Conservation (phyloP, 331 rosid species). For the Quercus lobata region DNA sequence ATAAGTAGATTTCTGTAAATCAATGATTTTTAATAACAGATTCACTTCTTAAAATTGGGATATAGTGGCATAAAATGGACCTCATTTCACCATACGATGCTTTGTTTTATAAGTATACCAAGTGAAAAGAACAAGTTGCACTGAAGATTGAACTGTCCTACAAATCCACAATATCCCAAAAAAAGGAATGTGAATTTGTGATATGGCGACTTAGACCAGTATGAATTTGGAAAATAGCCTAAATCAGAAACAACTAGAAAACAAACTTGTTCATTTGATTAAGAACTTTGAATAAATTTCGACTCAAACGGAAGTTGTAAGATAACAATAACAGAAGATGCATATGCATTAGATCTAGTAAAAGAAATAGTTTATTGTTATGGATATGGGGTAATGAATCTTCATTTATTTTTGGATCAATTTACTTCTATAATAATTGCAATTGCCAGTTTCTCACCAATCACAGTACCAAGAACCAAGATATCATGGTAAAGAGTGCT, state of each 20-base stretch:
- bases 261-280: background rate
- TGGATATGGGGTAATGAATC: background rate
- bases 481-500: background rate
- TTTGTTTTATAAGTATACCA: background rate
- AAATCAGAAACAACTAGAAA: background rate
- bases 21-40: too few species aligned
- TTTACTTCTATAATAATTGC: too few species aligned
- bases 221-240: background rate
- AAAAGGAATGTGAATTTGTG: background rate
- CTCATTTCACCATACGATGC: background rate
- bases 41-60: background rate
- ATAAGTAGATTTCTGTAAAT: too few species aligned
- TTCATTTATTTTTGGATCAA: background rate
- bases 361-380: background rate
- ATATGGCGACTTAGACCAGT: background rate
- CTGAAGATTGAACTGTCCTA: too few species aligned
- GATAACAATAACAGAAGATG: background rate
- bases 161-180: background rate
- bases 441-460: background rate
- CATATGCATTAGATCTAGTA: background rate
- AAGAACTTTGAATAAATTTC: background rate
- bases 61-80: background rate
- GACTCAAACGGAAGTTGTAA: background rate
- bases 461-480: background rate
- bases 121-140: too few species aligned